These are phyloP conservation scores for Pugionium cornutum DNA, from an alignment of 345 rosid genomes.

Conservation along the genomic window DNA sequence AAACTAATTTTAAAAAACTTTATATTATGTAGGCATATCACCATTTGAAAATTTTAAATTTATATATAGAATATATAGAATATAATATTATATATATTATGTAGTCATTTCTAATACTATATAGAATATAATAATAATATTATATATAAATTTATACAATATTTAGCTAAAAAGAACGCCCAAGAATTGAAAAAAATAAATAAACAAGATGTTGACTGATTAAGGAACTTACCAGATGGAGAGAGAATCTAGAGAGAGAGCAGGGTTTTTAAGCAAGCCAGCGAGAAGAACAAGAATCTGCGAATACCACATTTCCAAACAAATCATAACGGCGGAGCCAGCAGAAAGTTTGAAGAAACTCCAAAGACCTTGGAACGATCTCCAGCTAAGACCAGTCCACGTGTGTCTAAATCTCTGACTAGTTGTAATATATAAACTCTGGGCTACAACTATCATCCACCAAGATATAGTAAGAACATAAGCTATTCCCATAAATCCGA, in stretches of 20 bases:
- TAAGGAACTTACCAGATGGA: constrained; percentile 63
- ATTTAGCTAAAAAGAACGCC: no score
- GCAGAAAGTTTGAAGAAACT: constrained; percentile 67
- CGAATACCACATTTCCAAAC: constrained; percentile 86
- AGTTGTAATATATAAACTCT: constrained; percentile 49
- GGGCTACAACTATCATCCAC: constrained; percentile 79
- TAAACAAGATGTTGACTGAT: neutral
- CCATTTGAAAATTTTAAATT: no score
- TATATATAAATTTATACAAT: no score
- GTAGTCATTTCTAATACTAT: no score
- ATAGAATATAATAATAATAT: no score
- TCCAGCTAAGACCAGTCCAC: constrained; percentile 62
- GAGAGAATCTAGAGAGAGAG: constrained; percentile 69
- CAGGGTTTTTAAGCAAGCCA: constrained; percentile 68
- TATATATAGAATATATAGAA: no score
- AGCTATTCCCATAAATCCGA: constrained; percentile 65
- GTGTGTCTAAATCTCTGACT: constrained; percentile 56
- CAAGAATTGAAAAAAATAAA: neutral
- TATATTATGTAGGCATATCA: no score
- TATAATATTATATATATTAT: no score
- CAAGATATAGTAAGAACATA: constrained; percentile 73
- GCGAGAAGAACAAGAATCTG: constrained; percentile 76
- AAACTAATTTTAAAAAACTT: no score
- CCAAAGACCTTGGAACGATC: constrained; percentile 70
- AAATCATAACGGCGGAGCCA: constrained; percentile 87